Conservation (phyloP, 2,329 filamentous ascomycete genomes). For the Ophiostoma triangulosporum region DNA sequence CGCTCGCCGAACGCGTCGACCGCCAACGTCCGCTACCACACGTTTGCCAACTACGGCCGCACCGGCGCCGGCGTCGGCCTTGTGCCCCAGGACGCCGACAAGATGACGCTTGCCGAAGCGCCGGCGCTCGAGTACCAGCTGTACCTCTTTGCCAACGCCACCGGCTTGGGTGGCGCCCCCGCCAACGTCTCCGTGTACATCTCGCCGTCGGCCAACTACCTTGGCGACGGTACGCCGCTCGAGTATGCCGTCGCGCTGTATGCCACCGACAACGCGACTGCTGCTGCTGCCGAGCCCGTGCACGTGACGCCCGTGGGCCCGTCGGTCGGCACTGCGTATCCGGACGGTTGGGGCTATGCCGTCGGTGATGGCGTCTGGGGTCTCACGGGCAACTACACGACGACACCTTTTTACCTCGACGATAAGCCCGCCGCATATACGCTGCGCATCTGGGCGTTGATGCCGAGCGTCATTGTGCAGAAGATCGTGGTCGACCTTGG, state of each 20-base stretch:
- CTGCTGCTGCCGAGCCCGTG: constrained; percentile 19
- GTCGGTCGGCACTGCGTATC: constrained; percentile 28
- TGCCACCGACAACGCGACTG: constrained; percentile 19
- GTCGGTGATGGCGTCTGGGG: constrained; percentile 36
- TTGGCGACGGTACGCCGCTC: constrained; percentile 34
- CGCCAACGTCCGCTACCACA: constrained; percentile 32
- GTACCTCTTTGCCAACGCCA: constrained; percentile 42
- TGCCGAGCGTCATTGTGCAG: constrained; percentile 40
- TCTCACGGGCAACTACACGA: constrained; percentile 29
- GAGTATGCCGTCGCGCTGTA: constrained; percentile 37
- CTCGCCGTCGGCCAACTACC: constrained; percentile 39
- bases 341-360: constrained; percentile 27
- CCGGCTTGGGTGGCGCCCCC: constrained; percentile 15
- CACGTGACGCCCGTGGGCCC: constrained; percentile 28
- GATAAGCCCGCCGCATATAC: constrained; percentile 29
- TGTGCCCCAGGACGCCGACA: constrained; percentile 35
- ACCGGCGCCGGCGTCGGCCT: constrained; percentile 45
- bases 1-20: constrained; percentile 12
- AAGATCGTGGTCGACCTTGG: constrained; percentile 44
- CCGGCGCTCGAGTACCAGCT: constrained; percentile 48
- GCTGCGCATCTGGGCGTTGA: constrained; percentile 36
- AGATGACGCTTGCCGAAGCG: constrained; percentile 32
- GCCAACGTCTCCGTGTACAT: constrained; percentile 36
- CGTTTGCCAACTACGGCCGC: constrained; percentile 41
- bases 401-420: constrained; percentile 27